Conservation (phyloP, 73 alveolate genomes). For the Tetrahymena thermophila region DNA sequence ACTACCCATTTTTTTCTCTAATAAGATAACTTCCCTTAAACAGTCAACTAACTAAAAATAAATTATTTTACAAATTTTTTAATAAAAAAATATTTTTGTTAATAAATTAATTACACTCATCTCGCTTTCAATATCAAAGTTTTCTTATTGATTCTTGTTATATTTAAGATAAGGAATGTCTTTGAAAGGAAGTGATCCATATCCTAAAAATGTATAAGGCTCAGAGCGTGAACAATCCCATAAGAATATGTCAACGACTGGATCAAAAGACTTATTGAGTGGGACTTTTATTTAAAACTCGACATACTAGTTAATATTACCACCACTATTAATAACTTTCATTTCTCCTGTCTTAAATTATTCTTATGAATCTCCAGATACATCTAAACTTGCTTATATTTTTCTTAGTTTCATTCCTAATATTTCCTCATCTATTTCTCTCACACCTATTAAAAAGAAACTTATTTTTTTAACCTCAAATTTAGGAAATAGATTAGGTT, state of each 20-base stretch:
- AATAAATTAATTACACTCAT: neutral
- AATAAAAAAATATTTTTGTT: neutral
- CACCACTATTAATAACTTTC: neutral
- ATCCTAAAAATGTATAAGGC: neutral
- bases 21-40: neutral
- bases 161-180: neutral
- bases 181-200: neutral
- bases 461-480: neutral
- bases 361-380: neutral
- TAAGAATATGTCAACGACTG: neutral
- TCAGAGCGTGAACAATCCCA: neutral
- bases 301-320: neutral
- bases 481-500: neutral
- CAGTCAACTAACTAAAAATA: neutral
- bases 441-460: neutral
- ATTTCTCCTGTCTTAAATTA: neutral
- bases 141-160: neutral
- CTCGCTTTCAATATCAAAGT: neutral
- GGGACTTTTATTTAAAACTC: neutral
- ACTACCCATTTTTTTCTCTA: neutral
- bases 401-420: neutral
- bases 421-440: neutral
- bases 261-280: neutral
- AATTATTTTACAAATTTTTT: neutral
- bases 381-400: neutral